Base-by-base conservation (phyloP, 2,329 filamentous ascomycete species). In the Neofusicoccum kwambonambiense region DNA sequence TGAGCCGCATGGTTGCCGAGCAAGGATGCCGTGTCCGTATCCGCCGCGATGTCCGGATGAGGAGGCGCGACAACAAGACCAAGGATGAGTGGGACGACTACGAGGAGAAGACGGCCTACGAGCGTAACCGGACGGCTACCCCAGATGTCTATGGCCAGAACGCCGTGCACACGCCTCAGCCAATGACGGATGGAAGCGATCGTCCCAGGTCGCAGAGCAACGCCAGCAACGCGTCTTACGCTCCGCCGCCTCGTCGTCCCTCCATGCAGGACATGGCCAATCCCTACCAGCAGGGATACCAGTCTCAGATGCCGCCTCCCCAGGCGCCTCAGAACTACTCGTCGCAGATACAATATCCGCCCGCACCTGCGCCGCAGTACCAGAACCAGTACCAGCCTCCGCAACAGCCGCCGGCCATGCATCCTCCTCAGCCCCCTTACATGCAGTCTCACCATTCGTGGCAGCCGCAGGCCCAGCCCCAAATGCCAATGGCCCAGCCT, bases 1-100 rank as follows among this genome's bases (percentile, higher is more conserved):
- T 98, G 57, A 97, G 93, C 79, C 90, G 93, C 68, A 90, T 92
- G 41, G 93, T 99, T 49, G 93, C 94, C 17, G 94, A 99, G 77
- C 95, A 99, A 79, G 95, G 95, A 65, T 98, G 95, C 77, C 92
- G 94, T 70, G 95, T 99, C 34, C 90, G 95, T 51, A 99, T 99
- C 72, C 88, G 95, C 64, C 91, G 95, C 68, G 95, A 98, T 79
- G 92, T 96, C 6, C 89, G 93, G 65, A 96, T 97, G 91, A 89
- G 93, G 78, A 89, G 92, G 73, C 88, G 92, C 42, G 90, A 92
- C 66, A 85, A 85, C 67, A 93, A 94, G 79, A 80, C 83, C 11
- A 81, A 81, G 56, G 79, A 79, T 50, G 87, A 90, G 22, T 90
- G 89, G 73, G 88, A 91, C n/a, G 85, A 86, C 6, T 89, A 86